Conservation (phyloP, 1,139 yeast genomes). For the Taphrina confusa region DNA sequence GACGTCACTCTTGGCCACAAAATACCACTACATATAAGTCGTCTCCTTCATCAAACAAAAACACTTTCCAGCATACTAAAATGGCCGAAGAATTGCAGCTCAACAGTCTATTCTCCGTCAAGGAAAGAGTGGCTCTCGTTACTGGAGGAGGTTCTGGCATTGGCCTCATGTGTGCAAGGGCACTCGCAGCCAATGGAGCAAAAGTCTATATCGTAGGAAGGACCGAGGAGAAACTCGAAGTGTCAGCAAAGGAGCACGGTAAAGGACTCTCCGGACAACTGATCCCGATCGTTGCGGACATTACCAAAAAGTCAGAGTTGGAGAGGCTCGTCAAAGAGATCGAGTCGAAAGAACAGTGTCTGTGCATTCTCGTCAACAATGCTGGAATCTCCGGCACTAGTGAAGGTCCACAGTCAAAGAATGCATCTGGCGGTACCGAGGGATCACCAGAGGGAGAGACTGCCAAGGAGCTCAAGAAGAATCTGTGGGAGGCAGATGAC, state of each 20-base stretch:
- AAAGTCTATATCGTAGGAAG: conserved; percentile 52
- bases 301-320: conserved; percentile 39
- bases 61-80: background rate
- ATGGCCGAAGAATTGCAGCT: conserved; percentile 9
- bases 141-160: conserved; percentile 37
- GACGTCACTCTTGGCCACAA: no score
- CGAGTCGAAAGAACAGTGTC: conserved; percentile 39
- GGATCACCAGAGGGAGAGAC: conserved; percentile 18
- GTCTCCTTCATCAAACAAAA: background rate
- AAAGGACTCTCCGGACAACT: conserved; percentile 42
- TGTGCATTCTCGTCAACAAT: conserved; percentile 40
- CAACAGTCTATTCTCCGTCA: conserved; percentile 38
- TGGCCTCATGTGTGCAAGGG: conserved; percentile 40
- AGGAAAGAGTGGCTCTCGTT: conserved; percentile 40
- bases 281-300: conserved; percentile 40
- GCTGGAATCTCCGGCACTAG: conserved; percentile 39
- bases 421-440: conserved; percentile 28
- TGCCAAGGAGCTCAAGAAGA: conserved; percentile 28
- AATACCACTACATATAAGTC: no score
- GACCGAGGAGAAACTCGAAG: conserved; percentile 47
- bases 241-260: conserved; percentile 47
- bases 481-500: conserved; percentile 9
- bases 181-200: conserved; percentile 48
- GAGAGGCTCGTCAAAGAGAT: conserved; percentile 35
- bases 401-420: conserved; percentile 26